Evolutionary conservation across 2,329 filamentous ascomycete genomes (phyloP).

Genomic region (Apiospora rasikravindrae): DNA sequence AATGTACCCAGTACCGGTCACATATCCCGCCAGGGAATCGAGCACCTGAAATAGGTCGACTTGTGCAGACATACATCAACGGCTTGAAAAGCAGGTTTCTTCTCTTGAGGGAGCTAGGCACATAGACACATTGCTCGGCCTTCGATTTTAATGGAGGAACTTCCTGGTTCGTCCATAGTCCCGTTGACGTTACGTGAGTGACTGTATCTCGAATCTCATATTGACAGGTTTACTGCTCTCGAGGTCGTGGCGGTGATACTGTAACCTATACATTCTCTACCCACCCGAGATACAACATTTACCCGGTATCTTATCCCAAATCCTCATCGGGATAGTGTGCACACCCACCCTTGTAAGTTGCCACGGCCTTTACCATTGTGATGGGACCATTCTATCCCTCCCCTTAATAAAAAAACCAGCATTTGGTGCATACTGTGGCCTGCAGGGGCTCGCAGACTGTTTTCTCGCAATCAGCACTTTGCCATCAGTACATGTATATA

Average conservation of each 20-base stretch:
- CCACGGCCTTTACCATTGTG: slow-evolving; percentile 18
- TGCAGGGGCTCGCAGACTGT: slow-evolving; percentile 16
- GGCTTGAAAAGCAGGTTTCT: background rate
- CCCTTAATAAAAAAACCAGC: slow-evolving; percentile 19
- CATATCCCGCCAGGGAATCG: background rate
- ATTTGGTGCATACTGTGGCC: slow-evolving; percentile 16
- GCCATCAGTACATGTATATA: slow-evolving; percentile 13
- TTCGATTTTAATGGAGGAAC: background rate
- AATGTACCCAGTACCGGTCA: slow-evolving; percentile 1
- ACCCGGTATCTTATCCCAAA: slow-evolving; percentile 18
- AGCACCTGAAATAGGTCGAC: background rate
- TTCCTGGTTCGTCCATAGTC: background rate
- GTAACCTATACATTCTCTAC: background rate
- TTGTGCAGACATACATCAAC: background rate
- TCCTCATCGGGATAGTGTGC: slow-evolving; percentile 18
- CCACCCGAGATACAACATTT: slow-evolving; percentile 16
- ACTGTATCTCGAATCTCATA: background rate
- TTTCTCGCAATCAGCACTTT: slow-evolving; percentile 12
- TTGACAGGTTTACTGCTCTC: background rate
- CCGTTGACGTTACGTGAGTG: background rate
- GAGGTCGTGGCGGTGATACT: background rate
- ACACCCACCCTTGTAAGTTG: slow-evolving; percentile 15
- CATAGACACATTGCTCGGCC: background rate
- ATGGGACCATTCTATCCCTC: slow-evolving; percentile 19
- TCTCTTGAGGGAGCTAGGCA: background rate